Evolutionary conservation across 768 basidiomycete genomes (phyloP).

Genomic region (Tephrocybe sp.): DNA sequence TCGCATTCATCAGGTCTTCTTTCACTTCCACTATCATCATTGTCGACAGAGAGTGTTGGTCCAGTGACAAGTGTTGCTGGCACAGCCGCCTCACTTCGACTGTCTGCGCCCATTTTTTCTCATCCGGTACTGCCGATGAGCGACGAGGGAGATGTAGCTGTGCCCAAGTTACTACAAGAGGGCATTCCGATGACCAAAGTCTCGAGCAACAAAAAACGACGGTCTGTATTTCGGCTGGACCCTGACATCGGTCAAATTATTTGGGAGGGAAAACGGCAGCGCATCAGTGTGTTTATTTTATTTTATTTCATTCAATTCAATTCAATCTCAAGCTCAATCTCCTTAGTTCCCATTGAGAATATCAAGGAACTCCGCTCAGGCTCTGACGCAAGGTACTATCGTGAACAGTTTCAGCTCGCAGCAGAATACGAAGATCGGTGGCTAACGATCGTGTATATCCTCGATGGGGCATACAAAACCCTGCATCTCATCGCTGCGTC

Average conservation of each 20-base stretch:
- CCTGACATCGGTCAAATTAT: conserved; percentile 79
- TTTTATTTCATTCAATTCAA: conserved; percentile 21
- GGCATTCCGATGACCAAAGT: conserved; percentile 84
- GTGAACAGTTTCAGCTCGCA: conserved; percentile 69
- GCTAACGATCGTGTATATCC: conserved; percentile 85
- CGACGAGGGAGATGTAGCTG: conserved; percentile 29
- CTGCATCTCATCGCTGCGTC: conserved; percentile 81
- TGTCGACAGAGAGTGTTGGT: neutral
- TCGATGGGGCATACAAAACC: conserved; percentile 78
- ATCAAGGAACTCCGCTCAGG: conserved; percentile 89
- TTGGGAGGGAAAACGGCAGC: conserved; percentile 71
- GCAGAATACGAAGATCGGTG: conserved; percentile 71
- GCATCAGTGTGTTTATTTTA: conserved; percentile 59
- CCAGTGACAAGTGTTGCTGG: neutral
- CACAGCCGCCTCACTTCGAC: conserved; percentile 1
- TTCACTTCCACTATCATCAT: conserved; percentile 1
- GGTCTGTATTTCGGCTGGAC: conserved; percentile 66
- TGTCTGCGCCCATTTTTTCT: conserved; percentile 10
- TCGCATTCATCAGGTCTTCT: neutral
- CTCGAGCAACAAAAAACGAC: conserved; percentile 73
- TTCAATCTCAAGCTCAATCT: neutral
- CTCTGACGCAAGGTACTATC: conserved; percentile 69
- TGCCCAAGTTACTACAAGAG: conserved; percentile 55
- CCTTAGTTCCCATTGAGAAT: conserved; percentile 77
- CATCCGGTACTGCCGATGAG: conserved; percentile 12